These are phyloP conservation scores for Penicillium polonicum DNA, from an alignment of 2,329 filamentous ascomycete species.

Conservation along the genomic window DNA sequence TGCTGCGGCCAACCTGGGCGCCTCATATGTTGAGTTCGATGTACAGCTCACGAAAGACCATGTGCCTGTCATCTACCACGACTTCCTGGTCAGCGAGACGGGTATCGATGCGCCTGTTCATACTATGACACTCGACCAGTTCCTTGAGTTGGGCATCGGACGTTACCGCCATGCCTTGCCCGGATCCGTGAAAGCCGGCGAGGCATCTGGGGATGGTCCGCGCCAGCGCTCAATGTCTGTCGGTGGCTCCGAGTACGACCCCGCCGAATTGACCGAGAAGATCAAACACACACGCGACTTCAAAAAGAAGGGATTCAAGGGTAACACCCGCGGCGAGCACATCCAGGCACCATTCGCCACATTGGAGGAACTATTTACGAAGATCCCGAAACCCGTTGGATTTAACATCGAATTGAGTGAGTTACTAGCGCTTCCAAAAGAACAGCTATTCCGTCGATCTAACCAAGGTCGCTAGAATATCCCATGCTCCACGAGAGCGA, in stretches of 20 bases:
- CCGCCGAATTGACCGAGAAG: slow-evolving; percentile 62
- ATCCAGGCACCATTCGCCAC: slow-evolving; percentile 97
- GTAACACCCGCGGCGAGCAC: slow-evolving; percentile 87
- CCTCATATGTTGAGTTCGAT: slow-evolving; percentile 70
- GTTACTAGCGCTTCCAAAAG: slow-evolving; percentile 28
- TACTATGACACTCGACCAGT: slow-evolving; percentile 86
- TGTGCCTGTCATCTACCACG: slow-evolving; percentile 96
- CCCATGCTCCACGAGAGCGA: slow-evolving; percentile 96
- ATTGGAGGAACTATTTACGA: slow-evolving; percentile 85
- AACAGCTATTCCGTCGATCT: slow-evolving; percentile 30
- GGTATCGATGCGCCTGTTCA: slow-evolving; percentile 96
- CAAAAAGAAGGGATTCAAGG: slow-evolving; percentile 93
- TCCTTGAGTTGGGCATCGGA: slow-evolving; percentile 72
- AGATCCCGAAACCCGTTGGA: slow-evolving; percentile 76
- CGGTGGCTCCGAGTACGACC: slow-evolving; percentile 50
- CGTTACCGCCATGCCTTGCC: slow-evolving; percentile 50
- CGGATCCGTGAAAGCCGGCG: slow-evolving; percentile 22
- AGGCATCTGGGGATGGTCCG: slow-evolving; percentile 16
- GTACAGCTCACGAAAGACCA: slow-evolving; percentile 99
- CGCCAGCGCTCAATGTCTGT: slow-evolving; percentile 60
- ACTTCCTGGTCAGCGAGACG: slow-evolving; percentile 96
- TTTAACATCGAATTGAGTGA: slow-evolving; percentile 96
- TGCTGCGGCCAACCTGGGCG: slow-evolving; percentile 88
- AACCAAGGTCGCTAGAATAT: slow-evolving; percentile 60
- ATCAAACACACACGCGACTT: slow-evolving; percentile 98